Conservation (phyloP, 352 stramenopile species). For the Blastocystis sp. region DNA sequence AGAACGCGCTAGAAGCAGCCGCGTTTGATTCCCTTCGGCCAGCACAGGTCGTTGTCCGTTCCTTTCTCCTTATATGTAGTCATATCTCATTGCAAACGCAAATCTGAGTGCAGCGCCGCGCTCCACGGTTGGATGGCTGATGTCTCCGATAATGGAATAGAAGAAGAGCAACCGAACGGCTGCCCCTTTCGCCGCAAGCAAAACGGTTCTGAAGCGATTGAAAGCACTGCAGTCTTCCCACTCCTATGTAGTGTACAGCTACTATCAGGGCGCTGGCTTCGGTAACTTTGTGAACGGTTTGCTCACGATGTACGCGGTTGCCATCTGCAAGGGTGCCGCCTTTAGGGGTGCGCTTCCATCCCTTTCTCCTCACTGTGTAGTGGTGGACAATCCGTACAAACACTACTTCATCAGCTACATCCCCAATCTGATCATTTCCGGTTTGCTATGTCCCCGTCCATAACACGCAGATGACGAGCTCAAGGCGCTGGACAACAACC, state of each 20-base stretch:
- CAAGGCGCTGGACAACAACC: neutral
- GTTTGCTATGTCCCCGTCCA: neutral
- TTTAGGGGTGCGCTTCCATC: neutral
- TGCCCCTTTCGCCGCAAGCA: too few relatives aligned
- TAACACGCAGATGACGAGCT: too few relatives aligned
- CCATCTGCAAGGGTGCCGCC: neutral
- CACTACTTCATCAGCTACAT: constrained; percentile 6
- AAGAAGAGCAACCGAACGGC: too few relatives aligned
- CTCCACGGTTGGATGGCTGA: too few relatives aligned
- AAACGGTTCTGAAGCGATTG: neutral
- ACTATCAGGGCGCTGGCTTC: neutral
- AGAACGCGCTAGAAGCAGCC: too few relatives aligned
- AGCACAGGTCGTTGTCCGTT: too few relatives aligned
- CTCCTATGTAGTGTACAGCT: neutral
- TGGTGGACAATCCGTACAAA: constrained; percentile 1
- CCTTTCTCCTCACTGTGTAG: neutral
- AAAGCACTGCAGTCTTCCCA: neutral
- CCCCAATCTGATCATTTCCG: constrained; percentile 5
- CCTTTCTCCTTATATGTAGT: too few relatives aligned
- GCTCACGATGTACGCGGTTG: neutral
- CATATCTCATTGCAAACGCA: too few relatives aligned
- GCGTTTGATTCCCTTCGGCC: too few relatives aligned
- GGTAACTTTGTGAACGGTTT: constrained; percentile 6
- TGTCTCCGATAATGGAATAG: too few relatives aligned
- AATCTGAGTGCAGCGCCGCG: too few relatives aligned